Base-by-base conservation (phyloP, 169 alveolate species). In the Babesia ovis region DNA sequence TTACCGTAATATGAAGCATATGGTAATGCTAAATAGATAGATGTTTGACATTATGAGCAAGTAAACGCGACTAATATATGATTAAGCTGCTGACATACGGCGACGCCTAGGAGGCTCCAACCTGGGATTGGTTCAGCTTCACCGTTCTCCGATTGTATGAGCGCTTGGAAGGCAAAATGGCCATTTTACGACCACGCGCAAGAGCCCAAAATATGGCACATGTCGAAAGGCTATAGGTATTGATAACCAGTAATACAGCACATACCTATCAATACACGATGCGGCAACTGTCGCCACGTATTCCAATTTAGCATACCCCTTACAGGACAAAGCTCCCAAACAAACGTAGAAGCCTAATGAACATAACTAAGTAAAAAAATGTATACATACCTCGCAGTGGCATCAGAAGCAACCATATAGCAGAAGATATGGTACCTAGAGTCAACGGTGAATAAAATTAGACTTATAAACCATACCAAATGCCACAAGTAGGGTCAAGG, bases 241-340 rank as follows among this genome's bases (percentile, higher is more conserved):
- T 6, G 22, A 8, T 23, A 25, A 18, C 42, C 45, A 0, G 4
- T 6, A 22, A 48, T 11, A 11, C 12, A 3, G 34, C 20, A 69
- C 76, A 23, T 43, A 79, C 86, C 72, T 59, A 76, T 79, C 82
- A 9, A 79, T 55, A 59, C 77, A 79, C 35, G 64, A 51, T 3
- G 55, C 27, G 14, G 35, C 68, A 31, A 79, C 77, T 1, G 86
- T 69, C 27, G 86, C 68, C 25, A 50, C 20, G 46, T 68, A 79
- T 48, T 66, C 66, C 34, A 43, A 2, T 16, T 51, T 37, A 42
- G 73, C 14, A 25, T 57, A 51, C 57, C 45, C 58, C 42, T 50
- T 79, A 34, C 86, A 79, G n/a, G 59, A n/a, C 4, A 53, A 25
- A 4, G 86, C 74, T 1, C 75, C 48, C 29, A 79, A n/a, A 29